A percentile compares a stretch with the other conserved stretches of the same genome.
phyloP scores from a whole-genome alignment of 2,329 filamentous ascomycete species.

The Juglanconis sp. region DNA sequence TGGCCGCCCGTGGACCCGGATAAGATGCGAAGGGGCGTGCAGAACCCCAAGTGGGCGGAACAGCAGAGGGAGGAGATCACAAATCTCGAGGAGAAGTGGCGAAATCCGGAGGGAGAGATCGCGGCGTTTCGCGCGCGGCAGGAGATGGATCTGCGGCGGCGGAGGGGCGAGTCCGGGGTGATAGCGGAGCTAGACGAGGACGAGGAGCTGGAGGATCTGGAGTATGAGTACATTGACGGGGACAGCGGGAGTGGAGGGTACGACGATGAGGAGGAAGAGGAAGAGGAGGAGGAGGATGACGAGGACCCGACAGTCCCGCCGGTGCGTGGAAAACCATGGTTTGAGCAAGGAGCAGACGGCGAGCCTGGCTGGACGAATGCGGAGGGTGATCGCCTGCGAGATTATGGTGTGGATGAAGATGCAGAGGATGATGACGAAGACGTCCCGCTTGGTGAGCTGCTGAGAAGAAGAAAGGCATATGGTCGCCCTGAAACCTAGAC shows the following conservation, averaged over 20 bases:
- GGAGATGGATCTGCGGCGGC: slow-evolving; percentile 41
- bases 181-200: slow-evolving; percentile 53
- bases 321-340: slow-evolving; percentile 17
- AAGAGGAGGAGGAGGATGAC: slow-evolving; percentile 31
- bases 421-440: slow-evolving; percentile 51
- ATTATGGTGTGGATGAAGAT: slow-evolving; percentile 79
- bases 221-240: slow-evolving; percentile 7
- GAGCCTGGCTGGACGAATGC: slow-evolving; percentile 68
- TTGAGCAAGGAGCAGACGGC: slow-evolving; percentile 37
- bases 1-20: slow-evolving; percentile 66
- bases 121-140: slow-evolving; percentile 50
- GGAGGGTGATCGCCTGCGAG: slow-evolving; percentile 69
- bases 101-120: slow-evolving; percentile 42
- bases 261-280: slow-evolving; percentile 59
- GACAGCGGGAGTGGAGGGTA: slow-evolving; percentile 28
- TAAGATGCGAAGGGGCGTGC: slow-evolving; percentile 45
- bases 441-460: slow-evolving; percentile 66
- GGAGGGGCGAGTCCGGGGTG: slow-evolving; percentile 34
- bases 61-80: slow-evolving; percentile 17
- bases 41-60: slow-evolving; percentile 18
- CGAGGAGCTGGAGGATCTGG: slow-evolving; percentile 45
- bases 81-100: slow-evolving; percentile 23
- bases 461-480: slow-evolving; percentile 51
- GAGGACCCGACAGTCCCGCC: slow-evolving; percentile 20
- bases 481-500: not conserved